Conservation (phyloP, 2,329 filamentous ascomycete species). For the Diaporthe citriasiana region DNA sequence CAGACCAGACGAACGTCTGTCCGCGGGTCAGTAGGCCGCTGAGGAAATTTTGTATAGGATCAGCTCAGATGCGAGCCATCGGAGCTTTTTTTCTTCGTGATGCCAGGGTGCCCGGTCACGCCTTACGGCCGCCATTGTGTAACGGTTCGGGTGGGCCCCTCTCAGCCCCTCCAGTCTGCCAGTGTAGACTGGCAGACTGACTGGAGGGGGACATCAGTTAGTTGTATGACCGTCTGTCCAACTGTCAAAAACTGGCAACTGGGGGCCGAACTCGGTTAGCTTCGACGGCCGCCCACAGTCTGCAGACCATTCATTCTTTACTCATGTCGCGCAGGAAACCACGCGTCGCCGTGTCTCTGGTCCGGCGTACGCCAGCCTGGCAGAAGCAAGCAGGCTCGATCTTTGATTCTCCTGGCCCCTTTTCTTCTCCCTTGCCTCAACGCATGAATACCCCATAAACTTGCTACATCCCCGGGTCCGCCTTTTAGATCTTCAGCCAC, state of each 20-base stretch:
- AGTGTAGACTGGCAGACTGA: too few species aligned
- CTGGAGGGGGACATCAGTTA: background rate
- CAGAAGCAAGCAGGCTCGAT: background rate
- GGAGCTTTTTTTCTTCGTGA: slow-evolving; percentile 1
- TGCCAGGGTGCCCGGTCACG: slow-evolving; percentile 2
- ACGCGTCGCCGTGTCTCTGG: slow-evolving; percentile 12
- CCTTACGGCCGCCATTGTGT: slow-evolving; percentile 11
- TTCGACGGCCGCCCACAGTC: background rate
- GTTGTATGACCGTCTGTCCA: background rate
- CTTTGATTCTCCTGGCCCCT: background rate
- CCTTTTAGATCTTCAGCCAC: slow-evolving; percentile 22
- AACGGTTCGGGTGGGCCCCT: slow-evolving; percentile 18
- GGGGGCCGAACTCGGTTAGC: background rate
- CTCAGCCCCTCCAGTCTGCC: too few species aligned
- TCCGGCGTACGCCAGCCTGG: background rate
- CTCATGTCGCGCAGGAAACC: slow-evolving; percentile 27
- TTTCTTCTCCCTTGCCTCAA: background rate
- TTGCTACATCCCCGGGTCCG: slow-evolving; percentile 19
- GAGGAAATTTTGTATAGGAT: slow-evolving; percentile 3
- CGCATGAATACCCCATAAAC: slow-evolving; percentile 26
- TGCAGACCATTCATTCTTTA: background rate
- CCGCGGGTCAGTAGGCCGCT: background rate
- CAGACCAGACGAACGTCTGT: background rate
- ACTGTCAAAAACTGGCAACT: background rate
- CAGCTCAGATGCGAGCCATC: slow-evolving; percentile 11